A percentile compares a stretch with the other conserved stretches of the same genome.
phyloP scores from a whole-genome alignment of 768 basidiomycete species.

The Macrolepiota albuminosa region DNA sequence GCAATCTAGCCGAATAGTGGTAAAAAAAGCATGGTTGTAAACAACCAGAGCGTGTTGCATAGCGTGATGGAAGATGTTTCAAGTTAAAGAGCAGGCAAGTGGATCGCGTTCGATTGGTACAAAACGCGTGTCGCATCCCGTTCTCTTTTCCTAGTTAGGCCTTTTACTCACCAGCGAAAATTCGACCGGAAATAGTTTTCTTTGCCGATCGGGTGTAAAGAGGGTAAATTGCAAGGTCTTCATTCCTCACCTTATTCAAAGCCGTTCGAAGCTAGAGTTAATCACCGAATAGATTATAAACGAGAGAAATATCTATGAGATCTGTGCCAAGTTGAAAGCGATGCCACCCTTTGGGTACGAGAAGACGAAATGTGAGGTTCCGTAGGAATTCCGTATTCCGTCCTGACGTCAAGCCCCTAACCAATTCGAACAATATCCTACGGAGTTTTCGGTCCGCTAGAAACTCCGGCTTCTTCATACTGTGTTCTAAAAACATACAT shows the following conservation, averaged over 20 bases:
- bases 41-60: no score
- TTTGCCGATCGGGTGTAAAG: not conserved
- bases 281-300: not conserved
- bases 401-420: not conserved
- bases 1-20: not conserved
- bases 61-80: no score
- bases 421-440: not conserved
- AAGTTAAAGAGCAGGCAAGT: not conserved
- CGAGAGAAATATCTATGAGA: not conserved
- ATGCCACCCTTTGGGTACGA: not conserved
- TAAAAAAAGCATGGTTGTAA: no score
- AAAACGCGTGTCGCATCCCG: not conserved
- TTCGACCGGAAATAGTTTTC: not conserved
- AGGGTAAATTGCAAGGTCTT: not conserved
- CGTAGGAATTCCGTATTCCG: not conserved
- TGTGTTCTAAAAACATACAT: not conserved
- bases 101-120: not conserved
- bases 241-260: not conserved
- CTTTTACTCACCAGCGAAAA: not conserved
- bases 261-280: not conserved
- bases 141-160: no score
- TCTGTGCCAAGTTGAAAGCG: not conserved
- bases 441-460: not conserved
- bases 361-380: not conserved
- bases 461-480: not conserved